Base-by-base conservation (phyloP, 371 early-diverging fungal genomes). In the Chytridium lagenaria region DNA sequence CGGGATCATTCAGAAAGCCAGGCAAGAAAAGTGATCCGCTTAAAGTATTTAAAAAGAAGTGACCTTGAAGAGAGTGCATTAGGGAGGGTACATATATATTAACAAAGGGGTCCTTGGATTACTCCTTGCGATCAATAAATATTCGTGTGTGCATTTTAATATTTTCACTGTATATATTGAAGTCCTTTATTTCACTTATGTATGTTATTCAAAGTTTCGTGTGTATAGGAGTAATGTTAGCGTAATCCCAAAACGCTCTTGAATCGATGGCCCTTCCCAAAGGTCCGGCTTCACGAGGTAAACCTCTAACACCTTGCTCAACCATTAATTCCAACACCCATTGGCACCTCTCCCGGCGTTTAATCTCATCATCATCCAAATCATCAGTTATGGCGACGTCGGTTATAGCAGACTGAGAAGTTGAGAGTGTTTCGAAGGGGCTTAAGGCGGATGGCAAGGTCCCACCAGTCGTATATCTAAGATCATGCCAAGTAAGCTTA, bases 381-480 rank as follows among this genome's bases (percentile, higher is more conserved):
- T 59, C 73, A 44, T 30, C 37, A 5, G 16, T 61, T 52, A 7
- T 23, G n/a, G 26, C 26, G n/a, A 5, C 55, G 7, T 19, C 44
- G 44, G 12, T 19, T 44, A 12, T 19, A 44, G 19, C 44, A 44
- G 55, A 16, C 19, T 55, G 10, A 7, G 16, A 7, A 7, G 10
- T 28, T 55, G 10, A n/a, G n/a, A n/a, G n/a, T n/a, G n/a, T n/a
- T n/a, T n/a, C n/a, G 55, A 3, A 61, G 36, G 36, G 61, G 59
- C 2, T 28, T 23, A 5, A 51, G 69, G 5, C 50, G 26, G 15
- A 77, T 59, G 12, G 69, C 76, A 49, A 84, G 68, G 30, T 81
- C 75, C 81, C 81, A 84, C 82, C 83, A 84, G 59, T 82, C 82
- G 57, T 78, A 80, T 40, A 81, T n/a, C n/a, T n/a, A n/a, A n/a